Evolutionary conservation across 306 rosid species (phyloP).

Genomic region (Fagus crenata): DNA sequence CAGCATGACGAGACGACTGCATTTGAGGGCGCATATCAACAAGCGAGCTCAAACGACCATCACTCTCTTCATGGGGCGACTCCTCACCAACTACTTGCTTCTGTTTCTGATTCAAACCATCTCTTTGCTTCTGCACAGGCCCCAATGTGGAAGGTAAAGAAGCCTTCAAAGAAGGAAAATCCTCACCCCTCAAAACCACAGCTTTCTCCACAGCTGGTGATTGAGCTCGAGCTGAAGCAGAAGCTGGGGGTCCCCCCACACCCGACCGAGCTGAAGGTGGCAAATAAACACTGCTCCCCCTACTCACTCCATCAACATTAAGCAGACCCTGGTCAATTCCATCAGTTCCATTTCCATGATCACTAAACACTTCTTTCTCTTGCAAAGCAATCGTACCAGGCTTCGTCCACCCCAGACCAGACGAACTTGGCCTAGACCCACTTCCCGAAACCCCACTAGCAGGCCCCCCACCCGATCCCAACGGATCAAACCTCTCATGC

Average conservation of each 20-base stretch:
- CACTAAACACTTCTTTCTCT: conserved; percentile 50
- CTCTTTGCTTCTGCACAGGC: conserved; percentile 62
- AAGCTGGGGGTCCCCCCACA: conserved; percentile 26
- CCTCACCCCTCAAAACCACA: conserved; percentile 82
- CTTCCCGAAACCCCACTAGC: conserved; percentile 60
- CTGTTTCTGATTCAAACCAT: conserved; percentile 51
- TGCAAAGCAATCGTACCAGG: conserved; percentile 47
- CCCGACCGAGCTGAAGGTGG: conserved; percentile 68
- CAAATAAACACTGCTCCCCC: conserved; percentile 51
- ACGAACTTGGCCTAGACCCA: conserved; percentile 72
- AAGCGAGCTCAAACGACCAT: conserved; percentile 32
- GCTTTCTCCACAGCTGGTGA: conserved; percentile 35
- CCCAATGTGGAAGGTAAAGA: conserved; percentile 55
- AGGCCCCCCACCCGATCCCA: conserved; percentile 62
- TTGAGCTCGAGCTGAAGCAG: conserved; percentile 32
- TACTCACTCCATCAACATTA: conserved; percentile 36
- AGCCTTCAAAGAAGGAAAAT: conserved; percentile 87
- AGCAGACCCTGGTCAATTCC: conserved; percentile 43
- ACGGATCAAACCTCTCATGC: conserved; percentile 80
- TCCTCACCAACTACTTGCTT: conserved; percentile 43
- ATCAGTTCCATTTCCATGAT: conserved; percentile 38
- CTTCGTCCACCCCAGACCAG: conserved; percentile 93
- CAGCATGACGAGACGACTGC: conserved; percentile 31
- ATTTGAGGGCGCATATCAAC: conserved; percentile 45
- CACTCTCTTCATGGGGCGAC: conserved; percentile 43